Percentiles rank a stretch among this genome's conserved stretches.
phyloP scores from a whole-genome alignment of 2,329 filamentous ascomycete genomes.

The Trichoderma polysporum region DNA sequence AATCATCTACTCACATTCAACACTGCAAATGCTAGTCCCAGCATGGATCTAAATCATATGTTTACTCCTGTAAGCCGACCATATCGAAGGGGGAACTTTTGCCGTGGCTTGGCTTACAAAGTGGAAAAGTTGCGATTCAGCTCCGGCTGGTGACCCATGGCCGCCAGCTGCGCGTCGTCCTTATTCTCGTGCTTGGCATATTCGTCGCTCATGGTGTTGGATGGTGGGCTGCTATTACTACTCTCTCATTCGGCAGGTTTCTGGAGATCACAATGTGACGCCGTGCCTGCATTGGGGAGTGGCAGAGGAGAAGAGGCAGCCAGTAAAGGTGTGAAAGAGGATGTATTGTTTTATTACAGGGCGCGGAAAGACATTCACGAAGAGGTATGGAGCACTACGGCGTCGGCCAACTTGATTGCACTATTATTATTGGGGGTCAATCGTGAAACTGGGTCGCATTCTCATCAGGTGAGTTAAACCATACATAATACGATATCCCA shows the following conservation, averaged over 20 bases:
- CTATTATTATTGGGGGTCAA: neutral
- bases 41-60: slow-evolving; percentile 35
- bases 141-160: slow-evolving; percentile 29
- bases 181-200: slow-evolving; percentile 20
- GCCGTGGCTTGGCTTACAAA: slow-evolving; percentile 19
- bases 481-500: neutral
- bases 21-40: slow-evolving; percentile 47
- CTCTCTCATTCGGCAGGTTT: neutral
- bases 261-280: neutral
- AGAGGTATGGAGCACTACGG: neutral
- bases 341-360: neutral
- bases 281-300: neutral
- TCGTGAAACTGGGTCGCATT: neutral
- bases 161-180: slow-evolving; percentile 30
- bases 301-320: neutral
- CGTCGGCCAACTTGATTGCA: slow-evolving; percentile 5
- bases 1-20: slow-evolving; percentile 36
- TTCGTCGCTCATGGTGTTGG: slow-evolving; percentile 22
- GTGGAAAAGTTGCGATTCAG: slow-evolving; percentile 30
- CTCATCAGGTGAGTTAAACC: neutral
- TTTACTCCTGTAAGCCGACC: neutral
- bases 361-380: neutral
- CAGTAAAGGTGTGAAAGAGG: neutral
- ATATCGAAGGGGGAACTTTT: neutral
- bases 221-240: neutral